phyloP scores from a whole-genome alignment of 1,284 basidiomycete species.

The Trametes sp. region DNA sequence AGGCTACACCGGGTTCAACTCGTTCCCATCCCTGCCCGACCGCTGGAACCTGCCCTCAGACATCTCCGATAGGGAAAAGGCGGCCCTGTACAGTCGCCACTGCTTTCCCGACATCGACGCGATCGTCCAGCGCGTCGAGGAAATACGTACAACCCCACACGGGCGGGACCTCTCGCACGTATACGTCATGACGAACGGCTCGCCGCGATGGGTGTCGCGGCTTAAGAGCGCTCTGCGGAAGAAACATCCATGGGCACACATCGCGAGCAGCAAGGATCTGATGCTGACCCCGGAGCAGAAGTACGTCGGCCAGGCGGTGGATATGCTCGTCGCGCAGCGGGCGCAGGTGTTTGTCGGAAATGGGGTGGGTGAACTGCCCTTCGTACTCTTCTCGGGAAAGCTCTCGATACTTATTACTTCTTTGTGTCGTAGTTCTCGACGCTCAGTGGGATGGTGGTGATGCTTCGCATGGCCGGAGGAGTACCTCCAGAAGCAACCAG shows the following conservation, averaged over 20 bases:
- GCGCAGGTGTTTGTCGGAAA: slow-evolving; percentile 56
- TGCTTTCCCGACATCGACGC: slow-evolving; percentile 53
- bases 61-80: slow-evolving; percentile 34
- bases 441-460: slow-evolving; percentile 60
- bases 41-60: slow-evolving; percentile 43
- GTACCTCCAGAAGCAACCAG: slow-evolving; percentile 47
- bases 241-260: slow-evolving; percentile 33
- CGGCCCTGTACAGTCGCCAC: slow-evolving; percentile 43
- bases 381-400: background rate
- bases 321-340: slow-evolving; percentile 53
- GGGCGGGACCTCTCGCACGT: slow-evolving; percentile 37
- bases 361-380: slow-evolving; percentile 44
- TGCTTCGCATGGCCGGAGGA: slow-evolving; percentile 60
- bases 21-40: slow-evolving; percentile 49
- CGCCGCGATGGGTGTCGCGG: slow-evolving; percentile 40
- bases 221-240: slow-evolving; percentile 38
- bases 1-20: slow-evolving; percentile 52
- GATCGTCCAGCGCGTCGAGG: slow-evolving; percentile 48
- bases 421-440: slow-evolving; percentile 60
- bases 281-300: slow-evolving; percentile 47
- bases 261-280: slow-evolving; percentile 47
- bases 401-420: background rate
- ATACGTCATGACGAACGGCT: slow-evolving; percentile 50
- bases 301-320: slow-evolving; percentile 48
- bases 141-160: slow-evolving; percentile 36